Base-by-base conservation (phyloP, 176 grass and related monocot genomes). In the Tillandsia leiboldiana region DNA sequence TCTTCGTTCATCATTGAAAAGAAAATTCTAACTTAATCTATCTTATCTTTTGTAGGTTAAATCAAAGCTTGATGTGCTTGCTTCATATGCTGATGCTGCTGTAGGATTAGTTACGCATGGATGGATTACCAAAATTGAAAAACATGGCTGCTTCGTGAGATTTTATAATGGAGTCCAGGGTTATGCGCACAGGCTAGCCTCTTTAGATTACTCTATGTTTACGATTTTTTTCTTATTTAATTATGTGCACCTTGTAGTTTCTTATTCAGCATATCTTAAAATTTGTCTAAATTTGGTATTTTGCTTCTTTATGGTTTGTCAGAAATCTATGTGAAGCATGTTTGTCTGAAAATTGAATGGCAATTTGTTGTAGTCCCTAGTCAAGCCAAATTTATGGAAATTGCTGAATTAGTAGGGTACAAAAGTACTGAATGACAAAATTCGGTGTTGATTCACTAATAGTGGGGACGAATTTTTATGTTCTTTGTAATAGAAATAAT, bases 51-150 rank as follows among this genome's bases (percentile, higher is more conserved):
- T 80, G 68, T 78, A 97, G 93, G 89, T 97, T 62, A 97, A 92
- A 87, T 97, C 89, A 73, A 97, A 92, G 81, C 86, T 97, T 77
- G 79, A 82, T 65, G 75, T 83, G 15, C 67, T 97, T 64, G 70
- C 89, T 58, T 97, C 89, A 50, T 90, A 92, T 79, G 79, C 83
- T 81, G 93, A 97, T 87, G 93, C 89, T 11, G 90, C 81, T 79
- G 77, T 81, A 65, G 93, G 93, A 79, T 73, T 97, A 72, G 54
- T 97, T 69, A 77, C 84, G 28, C 89, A 97, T 81, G 93, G 93
- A 79, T 97, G 93, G 93, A 92, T 97, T 70, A 79, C 84, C 67
- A 92, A 92, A 90, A 97, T 97, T 65, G 93, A 90, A 79, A 92
- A 92, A 66, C 86, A 97, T 52, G 93, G 93, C 33, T 97, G 93